phyloP scores from a whole-genome alignment of 345 rosid genomes.

The Camelina laxa region DNA sequence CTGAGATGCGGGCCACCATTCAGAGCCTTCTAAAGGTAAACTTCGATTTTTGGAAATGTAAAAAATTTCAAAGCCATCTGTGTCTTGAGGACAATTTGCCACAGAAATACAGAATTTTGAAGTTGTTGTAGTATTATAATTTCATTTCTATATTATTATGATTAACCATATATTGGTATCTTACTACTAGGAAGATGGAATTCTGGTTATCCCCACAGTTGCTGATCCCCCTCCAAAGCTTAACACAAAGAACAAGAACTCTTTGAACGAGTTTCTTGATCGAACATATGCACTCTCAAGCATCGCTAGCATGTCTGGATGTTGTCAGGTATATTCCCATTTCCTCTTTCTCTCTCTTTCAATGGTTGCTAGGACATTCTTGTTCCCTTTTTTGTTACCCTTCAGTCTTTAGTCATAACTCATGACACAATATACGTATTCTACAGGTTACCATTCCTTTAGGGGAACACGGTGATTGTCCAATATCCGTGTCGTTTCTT shows the following conservation, averaged over 20 bases:
- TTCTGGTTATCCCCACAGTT: constrained; percentile 80
- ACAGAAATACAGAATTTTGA: not conserved
- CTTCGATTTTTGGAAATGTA: not conserved
- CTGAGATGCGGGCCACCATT: constrained; percentile 75
- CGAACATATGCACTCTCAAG: constrained; percentile 62
- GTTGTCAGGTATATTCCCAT: constrained; percentile 72
- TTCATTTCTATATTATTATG: not conserved
- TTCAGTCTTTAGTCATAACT: constrained; percentile 17
- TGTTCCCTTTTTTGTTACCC: constrained; percentile 12
- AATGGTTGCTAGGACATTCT: constrained; percentile 9
- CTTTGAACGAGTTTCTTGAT: constrained; percentile 61
- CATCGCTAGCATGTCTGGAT: constrained; percentile 91
- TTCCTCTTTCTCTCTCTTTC: constrained; percentile 23
- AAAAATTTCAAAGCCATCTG: not conserved
- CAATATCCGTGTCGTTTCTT: constrained; percentile 78
- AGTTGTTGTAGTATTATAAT: not conserved
- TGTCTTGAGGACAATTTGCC: constrained; percentile 9
- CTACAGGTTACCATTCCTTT: constrained; percentile 80
- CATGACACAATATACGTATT: constrained; percentile 7
- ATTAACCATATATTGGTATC: constrained; percentile 20
- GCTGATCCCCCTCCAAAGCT: constrained; percentile 72
- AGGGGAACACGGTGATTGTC: constrained; percentile 71
- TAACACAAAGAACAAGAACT: constrained; percentile 58
- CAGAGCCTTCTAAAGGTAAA: constrained; percentile 81
- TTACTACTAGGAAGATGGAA: constrained; percentile 65